These are phyloP conservation scores for Rhodotorula toruloides DNA, from an alignment of 768 basidiomycete species.

Conservation along the genomic window DNA sequence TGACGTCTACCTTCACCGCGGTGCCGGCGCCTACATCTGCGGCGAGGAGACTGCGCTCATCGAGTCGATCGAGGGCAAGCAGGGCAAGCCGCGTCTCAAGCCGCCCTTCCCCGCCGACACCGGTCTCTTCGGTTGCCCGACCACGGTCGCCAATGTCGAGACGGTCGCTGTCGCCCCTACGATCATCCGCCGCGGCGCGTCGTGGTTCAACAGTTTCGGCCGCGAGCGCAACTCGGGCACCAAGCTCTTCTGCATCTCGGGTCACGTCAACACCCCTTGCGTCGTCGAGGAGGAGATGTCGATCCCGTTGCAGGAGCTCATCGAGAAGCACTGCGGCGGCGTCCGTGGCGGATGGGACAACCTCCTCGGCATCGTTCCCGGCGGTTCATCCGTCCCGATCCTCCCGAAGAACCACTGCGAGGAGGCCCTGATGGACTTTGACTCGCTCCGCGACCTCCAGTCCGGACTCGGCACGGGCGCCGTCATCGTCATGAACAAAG, in stretches of 20 bases:
- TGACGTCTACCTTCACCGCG: conserved; percentile 96
- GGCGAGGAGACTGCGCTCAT: conserved; percentile 98
- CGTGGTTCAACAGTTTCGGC: conserved; percentile 91
- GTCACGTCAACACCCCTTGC: conserved; percentile 96
- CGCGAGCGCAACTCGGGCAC: conserved; percentile 88
- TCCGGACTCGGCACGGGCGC: conserved; percentile 97
- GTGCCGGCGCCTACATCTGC: conserved; percentile 97
- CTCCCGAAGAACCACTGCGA: conserved; percentile 75
- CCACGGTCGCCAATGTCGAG: conserved; percentile 97
- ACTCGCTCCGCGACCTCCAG: conserved; percentile 91
- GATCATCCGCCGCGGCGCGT: conserved; percentile 77
- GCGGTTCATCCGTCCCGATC: conserved; percentile 89
- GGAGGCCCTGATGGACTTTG: conserved; percentile 97
- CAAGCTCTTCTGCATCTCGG: conserved; percentile 94
- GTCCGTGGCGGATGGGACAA: conserved; percentile 95
- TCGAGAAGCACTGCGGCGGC: conserved; percentile 97
- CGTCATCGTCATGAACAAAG: conserved; percentile 98
- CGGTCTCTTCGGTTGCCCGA: conserved; percentile 92
- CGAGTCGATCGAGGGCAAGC: conserved; percentile 94
- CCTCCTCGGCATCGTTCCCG: conserved; percentile 90
- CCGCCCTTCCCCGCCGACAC: conserved; percentile 99
- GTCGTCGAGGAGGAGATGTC: conserved; percentile 99
- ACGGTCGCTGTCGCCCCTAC: conserved; percentile 97
- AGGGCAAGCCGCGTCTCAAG: conserved; percentile 95
- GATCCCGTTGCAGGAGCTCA: conserved; percentile 83